phyloP scores from a whole-genome alignment of 768 basidiomycete species.

The Serendipita sp. region DNA sequence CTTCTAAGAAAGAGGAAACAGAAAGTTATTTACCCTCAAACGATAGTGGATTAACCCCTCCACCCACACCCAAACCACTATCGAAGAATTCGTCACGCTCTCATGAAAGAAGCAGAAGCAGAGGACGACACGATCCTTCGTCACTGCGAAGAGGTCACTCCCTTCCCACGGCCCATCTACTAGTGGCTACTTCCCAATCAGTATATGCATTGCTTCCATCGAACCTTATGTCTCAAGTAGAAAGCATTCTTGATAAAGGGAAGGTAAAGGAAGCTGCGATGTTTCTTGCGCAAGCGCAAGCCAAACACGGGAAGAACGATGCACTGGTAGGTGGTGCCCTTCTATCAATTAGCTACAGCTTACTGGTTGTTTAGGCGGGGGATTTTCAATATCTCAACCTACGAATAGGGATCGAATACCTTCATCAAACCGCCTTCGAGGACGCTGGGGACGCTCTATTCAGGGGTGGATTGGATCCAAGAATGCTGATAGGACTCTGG shows the following conservation, averaged over 20 bases:
- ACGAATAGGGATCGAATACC: slow-evolving; percentile 63
- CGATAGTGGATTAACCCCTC: slow-evolving; percentile 12
- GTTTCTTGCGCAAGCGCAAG: slow-evolving; percentile 44
- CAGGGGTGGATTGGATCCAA: slow-evolving; percentile 69
- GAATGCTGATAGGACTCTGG: slow-evolving; percentile 52
- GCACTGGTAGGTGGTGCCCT: neutral
- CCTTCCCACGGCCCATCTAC: neutral
- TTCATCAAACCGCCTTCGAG: slow-evolving; percentile 67
- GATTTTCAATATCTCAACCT: slow-evolving; percentile 69
- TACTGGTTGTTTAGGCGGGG: slow-evolving; percentile 40
- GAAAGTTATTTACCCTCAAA: neutral
- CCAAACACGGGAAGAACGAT: slow-evolving; percentile 35
- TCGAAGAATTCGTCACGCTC: slow-evolving; percentile 15
- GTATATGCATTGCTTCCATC: slow-evolving; percentile 23
- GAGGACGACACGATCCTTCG: neutral
- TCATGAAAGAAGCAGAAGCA: neutral
- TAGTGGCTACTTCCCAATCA: neutral
- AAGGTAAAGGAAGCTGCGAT: slow-evolving; percentile 47
- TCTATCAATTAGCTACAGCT: too few species aligned
- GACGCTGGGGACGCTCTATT: slow-evolving; percentile 68
- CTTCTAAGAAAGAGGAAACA: neutral
- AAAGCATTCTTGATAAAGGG: slow-evolving; percentile 49
- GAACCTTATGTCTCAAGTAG: slow-evolving; percentile 56
- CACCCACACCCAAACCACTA: slow-evolving; percentile 31
- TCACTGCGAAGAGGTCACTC: neutral